Evolutionary conservation across 768 basidiomycete species (phyloP).

Genomic region (Exidia glandulosa): DNA sequence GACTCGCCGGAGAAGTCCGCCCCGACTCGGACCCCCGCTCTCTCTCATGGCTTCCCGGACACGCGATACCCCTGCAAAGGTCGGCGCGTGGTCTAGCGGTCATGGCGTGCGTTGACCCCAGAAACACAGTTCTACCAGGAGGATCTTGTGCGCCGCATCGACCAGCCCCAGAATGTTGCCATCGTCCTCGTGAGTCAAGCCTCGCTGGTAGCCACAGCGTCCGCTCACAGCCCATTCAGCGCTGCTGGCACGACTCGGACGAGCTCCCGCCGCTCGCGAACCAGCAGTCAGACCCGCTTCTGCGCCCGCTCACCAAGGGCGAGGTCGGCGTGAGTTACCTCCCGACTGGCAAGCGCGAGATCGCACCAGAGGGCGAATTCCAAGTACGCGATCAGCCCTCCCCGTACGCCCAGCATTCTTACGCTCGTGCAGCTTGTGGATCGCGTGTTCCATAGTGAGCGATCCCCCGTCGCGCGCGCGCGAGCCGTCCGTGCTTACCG

Average conservation of each 20-base stretch:
- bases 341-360: constrained; percentile 44
- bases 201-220: background rate
- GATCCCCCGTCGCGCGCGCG: background rate
- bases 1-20: background rate
- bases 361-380: constrained; percentile 59
- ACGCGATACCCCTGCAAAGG: background rate
- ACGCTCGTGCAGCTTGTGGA: constrained; percentile 8
- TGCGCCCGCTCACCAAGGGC: constrained; percentile 62
- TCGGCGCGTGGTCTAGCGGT: background rate
- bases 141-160: constrained; percentile 48
- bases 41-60: background rate
- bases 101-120: background rate
- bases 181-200: constrained; percentile 49
- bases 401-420: background rate
- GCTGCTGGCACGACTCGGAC: constrained; percentile 84
- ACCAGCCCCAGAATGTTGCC: constrained; percentile 33
- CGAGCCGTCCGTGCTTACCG: background rate
- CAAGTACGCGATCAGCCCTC: constrained; percentile 54
- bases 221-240: constrained; percentile 29
- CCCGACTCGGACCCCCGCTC: background rate
- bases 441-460: constrained; percentile 13
- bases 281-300: constrained; percentile 51
- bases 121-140: constrained; percentile 48
- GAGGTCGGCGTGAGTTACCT: constrained; percentile 77
- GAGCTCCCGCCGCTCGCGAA: constrained; percentile 35